These are phyloP conservation scores for Lodderomyces metapsilosis DNA, from an alignment of 1,139 yeast species.

Conservation along the genomic window DNA sequence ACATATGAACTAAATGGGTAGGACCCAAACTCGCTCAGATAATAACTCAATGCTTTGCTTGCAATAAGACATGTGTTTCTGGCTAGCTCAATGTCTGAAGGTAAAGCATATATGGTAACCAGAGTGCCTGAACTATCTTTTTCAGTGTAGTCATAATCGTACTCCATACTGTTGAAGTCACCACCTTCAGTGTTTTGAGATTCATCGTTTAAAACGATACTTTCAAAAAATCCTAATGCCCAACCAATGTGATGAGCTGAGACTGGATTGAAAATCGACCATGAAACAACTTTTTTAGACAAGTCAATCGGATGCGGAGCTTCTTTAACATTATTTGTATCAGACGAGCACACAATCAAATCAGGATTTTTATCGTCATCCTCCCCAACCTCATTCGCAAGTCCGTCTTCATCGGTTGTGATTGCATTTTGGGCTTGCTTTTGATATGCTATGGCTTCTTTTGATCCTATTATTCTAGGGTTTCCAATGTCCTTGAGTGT, in stretches of 20 bases:
- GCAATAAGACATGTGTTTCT: constrained; percentile 75
- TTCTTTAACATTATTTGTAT: constrained; percentile 51
- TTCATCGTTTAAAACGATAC: constrained; percentile 46
- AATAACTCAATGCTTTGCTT: constrained; percentile 77
- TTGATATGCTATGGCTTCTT: constrained; percentile 19
- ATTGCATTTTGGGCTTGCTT: constrained; percentile 8
- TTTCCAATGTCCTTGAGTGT: constrained; percentile 71
- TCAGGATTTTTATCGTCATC: constrained; percentile 53
- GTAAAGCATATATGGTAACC: constrained; percentile 56
- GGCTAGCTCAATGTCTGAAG: constrained; percentile 58
- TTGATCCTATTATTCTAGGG: constrained; percentile 41
- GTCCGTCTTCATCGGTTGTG: constrained; percentile 1
- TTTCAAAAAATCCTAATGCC: constrained; percentile 86
- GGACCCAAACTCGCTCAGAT: constrained; percentile 86
- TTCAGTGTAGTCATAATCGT: constrained; percentile 5
- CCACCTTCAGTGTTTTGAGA: constrained; percentile 30
- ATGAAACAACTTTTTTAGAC: constrained; percentile 72
- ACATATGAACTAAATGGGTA: constrained; percentile 87
- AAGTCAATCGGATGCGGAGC: constrained; percentile 55
- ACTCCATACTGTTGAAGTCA: not conserved
- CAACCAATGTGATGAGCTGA: constrained; percentile 97
- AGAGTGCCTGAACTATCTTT: constrained; percentile 34
- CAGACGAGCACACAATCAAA: constrained; percentile 76
- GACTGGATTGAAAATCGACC: constrained; percentile 82
- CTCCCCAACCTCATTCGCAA: constrained; percentile 29